phyloP scores from a whole-genome alignment of 805 yeast genomes.

The Pichia gijzeniarum region DNA sequence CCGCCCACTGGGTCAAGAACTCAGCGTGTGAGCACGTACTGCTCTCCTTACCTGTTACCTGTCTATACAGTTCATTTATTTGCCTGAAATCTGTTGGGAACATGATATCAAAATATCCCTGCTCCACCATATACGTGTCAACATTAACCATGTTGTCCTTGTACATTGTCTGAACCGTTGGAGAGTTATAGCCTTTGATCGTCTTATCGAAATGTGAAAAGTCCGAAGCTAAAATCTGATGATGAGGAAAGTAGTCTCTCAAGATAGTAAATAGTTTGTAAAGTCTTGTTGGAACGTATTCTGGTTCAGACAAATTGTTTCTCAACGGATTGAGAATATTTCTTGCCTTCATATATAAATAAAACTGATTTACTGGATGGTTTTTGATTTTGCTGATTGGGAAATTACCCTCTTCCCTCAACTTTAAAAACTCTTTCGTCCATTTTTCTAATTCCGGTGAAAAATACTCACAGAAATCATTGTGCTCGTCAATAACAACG shows the following conservation, averaged over 20 bases:
- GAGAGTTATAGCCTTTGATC: conserved; percentile 56
- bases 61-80: conserved; percentile 54
- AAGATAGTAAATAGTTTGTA: conserved; percentile 59
- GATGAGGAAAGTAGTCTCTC: conserved; percentile 64
- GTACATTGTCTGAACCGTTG: conserved; percentile 75
- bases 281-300: conserved; percentile 75
- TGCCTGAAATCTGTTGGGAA: conserved; percentile 74
- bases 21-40: conserved; percentile 52
- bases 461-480: conserved; percentile 71
- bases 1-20: conserved; percentile 67
- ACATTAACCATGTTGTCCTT: conserved; percentile 62
- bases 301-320: conserved; percentile 63
- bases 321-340: conserved; percentile 58
- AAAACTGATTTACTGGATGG: conserved; percentile 59
- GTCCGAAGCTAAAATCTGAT: conserved; percentile 67
- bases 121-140: conserved; percentile 72
- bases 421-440: conserved; percentile 47
- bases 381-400: conserved; percentile 28
- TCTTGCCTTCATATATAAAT: conserved; percentile 34
- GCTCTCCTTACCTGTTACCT: conserved; percentile 55
- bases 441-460: conserved; percentile 54
- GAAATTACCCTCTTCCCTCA: conserved; percentile 42
- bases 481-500: conserved; percentile 63
- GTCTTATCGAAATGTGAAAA: conserved; percentile 48
- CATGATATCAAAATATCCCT: conserved; percentile 82